phyloP scores from a whole-genome alignment of 2,329 filamentous ascomycete genomes.

The Zalaria obscura region DNA sequence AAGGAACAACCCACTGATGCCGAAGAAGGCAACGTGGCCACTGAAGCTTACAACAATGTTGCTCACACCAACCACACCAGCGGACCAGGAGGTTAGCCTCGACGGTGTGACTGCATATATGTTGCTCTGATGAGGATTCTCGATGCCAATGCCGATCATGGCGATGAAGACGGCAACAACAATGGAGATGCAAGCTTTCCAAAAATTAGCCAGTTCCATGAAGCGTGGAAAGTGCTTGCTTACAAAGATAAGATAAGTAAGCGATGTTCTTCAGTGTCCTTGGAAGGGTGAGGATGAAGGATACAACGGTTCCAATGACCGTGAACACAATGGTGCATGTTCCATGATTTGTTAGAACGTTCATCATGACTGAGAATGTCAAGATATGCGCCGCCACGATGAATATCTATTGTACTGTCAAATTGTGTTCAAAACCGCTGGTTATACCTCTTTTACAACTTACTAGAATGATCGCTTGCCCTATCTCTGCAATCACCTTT shows the following conservation, averaged over 20 bases:
- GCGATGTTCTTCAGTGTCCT: constrained; percentile 49
- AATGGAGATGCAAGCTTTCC: constrained; percentile 47
- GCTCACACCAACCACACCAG: constrained; percentile 44
- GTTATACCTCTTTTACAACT: too few species aligned
- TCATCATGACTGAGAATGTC: constrained; percentile 56
- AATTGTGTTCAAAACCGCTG: too few species aligned
- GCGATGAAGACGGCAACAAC: constrained; percentile 48
- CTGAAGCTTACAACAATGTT: constrained; percentile 42
- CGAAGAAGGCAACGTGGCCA: constrained; percentile 43
- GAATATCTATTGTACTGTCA: constrained; percentile 30
- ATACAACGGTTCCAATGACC: constrained; percentile 44
- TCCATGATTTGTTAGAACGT: constrained; percentile 45
- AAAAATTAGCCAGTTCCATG: constrained; percentile 2
- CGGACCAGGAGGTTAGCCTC: constrained; percentile 26
- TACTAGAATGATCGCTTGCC: constrained; percentile 45
- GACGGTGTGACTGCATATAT: constrained; percentile 26
- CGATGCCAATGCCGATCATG: constrained; percentile 48
- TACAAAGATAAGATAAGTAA: constrained; percentile 46
- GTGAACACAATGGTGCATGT: constrained; percentile 51
- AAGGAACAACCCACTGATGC: constrained; percentile 26
- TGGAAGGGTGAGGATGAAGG: constrained; percentile 44
- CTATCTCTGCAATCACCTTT: constrained; percentile 47
- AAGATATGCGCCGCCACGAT: constrained; percentile 59
- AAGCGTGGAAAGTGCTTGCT: constrained; percentile 12
- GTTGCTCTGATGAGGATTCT: constrained; percentile 23